A percentile compares a stretch with the other conserved stretches of the same genome.
phyloP scores from a whole-genome alignment of 768 basidiomycete species.

The Arthromyces matolae region DNA sequence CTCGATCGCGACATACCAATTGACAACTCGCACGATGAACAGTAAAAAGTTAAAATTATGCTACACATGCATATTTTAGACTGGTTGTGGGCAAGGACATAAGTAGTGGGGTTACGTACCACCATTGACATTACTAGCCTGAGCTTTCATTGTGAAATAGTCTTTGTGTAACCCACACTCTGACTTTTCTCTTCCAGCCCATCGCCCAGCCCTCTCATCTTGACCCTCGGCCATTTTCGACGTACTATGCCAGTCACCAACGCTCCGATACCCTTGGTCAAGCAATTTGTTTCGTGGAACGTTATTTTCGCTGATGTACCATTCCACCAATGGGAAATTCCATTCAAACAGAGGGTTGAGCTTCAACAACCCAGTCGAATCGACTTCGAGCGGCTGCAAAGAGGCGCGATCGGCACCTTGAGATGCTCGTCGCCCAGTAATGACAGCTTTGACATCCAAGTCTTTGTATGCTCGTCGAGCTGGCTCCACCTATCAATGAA shows the following conservation, averaged over 20 bases:
- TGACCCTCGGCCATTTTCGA: constrained; percentile 60
- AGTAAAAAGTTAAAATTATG: background rate
- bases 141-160: constrained; percentile 72
- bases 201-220: constrained; percentile 88
- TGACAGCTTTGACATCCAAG: constrained; percentile 77
- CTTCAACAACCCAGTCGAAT: constrained; percentile 86
- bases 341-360: constrained; percentile 91
- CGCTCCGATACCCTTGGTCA: constrained; percentile 87
- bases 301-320: constrained; percentile 74
- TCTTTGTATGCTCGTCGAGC: constrained; percentile 82
- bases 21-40: background rate
- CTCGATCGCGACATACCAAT: constrained; percentile 5
- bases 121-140: constrained; percentile 36
- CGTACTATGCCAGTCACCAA: constrained; percentile 99
- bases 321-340: constrained; percentile 81
- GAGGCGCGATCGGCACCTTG: constrained; percentile 89
- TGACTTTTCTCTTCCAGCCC: constrained; percentile 88
- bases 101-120: constrained; percentile 12
- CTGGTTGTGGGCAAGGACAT: background rate
- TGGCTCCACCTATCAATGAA: constrained; percentile 93
- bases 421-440: constrained; percentile 91
- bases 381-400: constrained; percentile 85
- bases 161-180: constrained; percentile 96
- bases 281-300: constrained; percentile 89
- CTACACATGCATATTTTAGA: constrained; percentile 1